phyloP scores from a whole-genome alignment of 2,329 filamentous ascomycete species.

The Escovopsis sp. region DNA sequence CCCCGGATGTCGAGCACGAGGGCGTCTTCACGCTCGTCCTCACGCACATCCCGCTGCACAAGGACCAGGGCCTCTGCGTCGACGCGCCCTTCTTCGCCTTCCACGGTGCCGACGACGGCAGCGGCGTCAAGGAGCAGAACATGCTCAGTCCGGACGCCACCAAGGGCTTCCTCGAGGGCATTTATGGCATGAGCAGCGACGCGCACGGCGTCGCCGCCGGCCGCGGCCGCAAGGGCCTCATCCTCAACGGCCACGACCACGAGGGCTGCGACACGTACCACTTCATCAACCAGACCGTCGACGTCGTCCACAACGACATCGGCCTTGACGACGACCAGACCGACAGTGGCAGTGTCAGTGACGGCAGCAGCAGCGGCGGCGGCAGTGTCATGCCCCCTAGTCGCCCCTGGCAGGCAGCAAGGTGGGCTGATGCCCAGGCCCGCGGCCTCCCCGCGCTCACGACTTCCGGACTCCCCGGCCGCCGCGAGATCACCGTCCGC shows the following conservation, averaged over 20 bases:
- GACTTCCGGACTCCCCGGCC: conserved; percentile 35
- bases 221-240: conserved; percentile 54
- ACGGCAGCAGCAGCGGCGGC: too few species aligned
- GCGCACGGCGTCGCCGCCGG: conserved; percentile 42
- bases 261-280: conserved; percentile 86
- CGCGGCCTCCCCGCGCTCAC: conserved; percentile 19
- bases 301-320: too few species aligned
- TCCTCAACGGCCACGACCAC: conserved; percentile 91
- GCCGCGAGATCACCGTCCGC: conserved; percentile 82
- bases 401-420: conserved; percentile 34
- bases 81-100: conserved; percentile 76
- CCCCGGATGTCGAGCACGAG: conserved; percentile 42
- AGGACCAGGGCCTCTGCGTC: conserved; percentile 64
- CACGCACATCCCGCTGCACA: conserved; percentile 86
- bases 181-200: conserved; percentile 63
- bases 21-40: conserved; percentile 69
- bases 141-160: conserved; percentile 62
- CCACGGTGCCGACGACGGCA: conserved; percentile 46
- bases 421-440: conserved; percentile 30
- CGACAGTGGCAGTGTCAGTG: too few species aligned
- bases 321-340: too few species aligned
- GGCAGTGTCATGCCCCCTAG: too few species aligned
- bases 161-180: conserved; percentile 62
- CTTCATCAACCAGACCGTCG: conserved; percentile 55
- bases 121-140: conserved; percentile 78